Evolutionary conservation across 2,329 filamentous ascomycete genomes (phyloP).

Genomic region (Alternaria infectoria): DNA sequence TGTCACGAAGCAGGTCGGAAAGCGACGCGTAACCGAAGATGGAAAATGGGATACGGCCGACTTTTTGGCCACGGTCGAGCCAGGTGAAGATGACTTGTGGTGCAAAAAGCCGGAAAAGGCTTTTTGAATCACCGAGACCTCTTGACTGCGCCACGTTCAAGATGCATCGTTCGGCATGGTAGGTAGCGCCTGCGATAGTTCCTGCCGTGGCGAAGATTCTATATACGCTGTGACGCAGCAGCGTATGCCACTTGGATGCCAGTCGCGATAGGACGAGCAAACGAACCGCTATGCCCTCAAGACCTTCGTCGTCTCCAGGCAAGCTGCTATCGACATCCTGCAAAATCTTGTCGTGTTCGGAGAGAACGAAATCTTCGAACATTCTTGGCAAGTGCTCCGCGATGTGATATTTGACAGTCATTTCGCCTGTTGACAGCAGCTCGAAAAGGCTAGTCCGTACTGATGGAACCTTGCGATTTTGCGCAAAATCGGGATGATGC

Average conservation of each 20-base stretch:
- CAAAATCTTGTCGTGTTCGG: constrained; percentile 82
- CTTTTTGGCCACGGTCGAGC: constrained; percentile 69
- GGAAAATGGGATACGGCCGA: constrained; percentile 72
- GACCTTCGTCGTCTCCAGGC: constrained; percentile 72
- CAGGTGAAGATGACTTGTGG: constrained; percentile 91
- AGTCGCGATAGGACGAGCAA: constrained; percentile 77
- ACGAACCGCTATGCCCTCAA: constrained; percentile 85
- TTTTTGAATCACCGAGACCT: constrained; percentile 67
- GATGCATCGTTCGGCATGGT: constrained; percentile 77
- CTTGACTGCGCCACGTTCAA: constrained; percentile 69
- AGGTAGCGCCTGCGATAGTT: constrained; percentile 67
- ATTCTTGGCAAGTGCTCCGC: constrained; percentile 72
- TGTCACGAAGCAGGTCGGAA: constrained; percentile 70
- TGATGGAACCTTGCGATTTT: constrained; percentile 64
- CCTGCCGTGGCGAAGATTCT: constrained; percentile 92
- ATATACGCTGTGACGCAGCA: constrained; percentile 86
- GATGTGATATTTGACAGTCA: constrained; percentile 78
- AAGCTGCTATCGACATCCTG: constrained; percentile 81
- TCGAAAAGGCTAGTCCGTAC: constrained; percentile 75
- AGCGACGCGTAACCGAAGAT: constrained; percentile 81
- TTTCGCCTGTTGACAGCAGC: constrained; percentile 70
- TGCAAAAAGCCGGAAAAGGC: constrained; percentile 83
- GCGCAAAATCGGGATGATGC: constrained; percentile 70
- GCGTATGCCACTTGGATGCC: constrained; percentile 82
- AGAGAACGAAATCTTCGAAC: constrained; percentile 82